Evolutionary conservation across 139 green algal species (phyloP).

Genomic region (Yamagishiella unicocca): DNA sequence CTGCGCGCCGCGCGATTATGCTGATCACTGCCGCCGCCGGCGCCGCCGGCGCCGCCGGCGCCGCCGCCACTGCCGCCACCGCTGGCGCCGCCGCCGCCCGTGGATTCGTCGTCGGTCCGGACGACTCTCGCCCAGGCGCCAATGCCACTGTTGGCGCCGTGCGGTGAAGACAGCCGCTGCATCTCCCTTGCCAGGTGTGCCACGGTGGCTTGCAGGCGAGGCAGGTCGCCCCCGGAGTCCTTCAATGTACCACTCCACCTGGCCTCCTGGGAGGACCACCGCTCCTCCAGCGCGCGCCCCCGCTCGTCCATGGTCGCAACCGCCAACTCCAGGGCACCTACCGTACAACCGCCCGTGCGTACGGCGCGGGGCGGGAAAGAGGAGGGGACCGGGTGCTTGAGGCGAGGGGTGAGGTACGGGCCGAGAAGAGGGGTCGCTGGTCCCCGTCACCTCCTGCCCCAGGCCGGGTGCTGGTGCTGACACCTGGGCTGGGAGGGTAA

Average conservation of each 20-base stretch:
- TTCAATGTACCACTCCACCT: background rate
- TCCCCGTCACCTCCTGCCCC: no score
- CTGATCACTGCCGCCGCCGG: background rate
- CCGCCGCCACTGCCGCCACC: background rate
- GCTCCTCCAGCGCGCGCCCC: constrained; percentile 39
- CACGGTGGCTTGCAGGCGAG: background rate
- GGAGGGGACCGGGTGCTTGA: no score
- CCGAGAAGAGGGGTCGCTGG: no score
- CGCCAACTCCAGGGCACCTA: constrained; percentile 24
- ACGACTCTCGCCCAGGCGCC: background rate
- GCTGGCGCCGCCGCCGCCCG: background rate
- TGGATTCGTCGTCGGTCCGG: background rate
- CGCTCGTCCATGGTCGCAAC: constrained; percentile 38
- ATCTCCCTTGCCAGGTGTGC: background rate
- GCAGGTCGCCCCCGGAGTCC: background rate
- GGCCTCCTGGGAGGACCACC: constrained; percentile 15
- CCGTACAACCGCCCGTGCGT: no score
- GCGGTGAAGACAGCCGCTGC: background rate
- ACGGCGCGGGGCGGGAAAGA: no score
- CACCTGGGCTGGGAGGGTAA: no score
- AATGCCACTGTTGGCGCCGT: background rate
- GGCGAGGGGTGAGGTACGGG: no score
- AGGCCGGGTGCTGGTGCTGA: no score
- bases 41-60: background rate
- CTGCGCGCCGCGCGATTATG: background rate